Base-by-base conservation (phyloP, 306 rosid species). In the Inga leiocalycina region DNA sequence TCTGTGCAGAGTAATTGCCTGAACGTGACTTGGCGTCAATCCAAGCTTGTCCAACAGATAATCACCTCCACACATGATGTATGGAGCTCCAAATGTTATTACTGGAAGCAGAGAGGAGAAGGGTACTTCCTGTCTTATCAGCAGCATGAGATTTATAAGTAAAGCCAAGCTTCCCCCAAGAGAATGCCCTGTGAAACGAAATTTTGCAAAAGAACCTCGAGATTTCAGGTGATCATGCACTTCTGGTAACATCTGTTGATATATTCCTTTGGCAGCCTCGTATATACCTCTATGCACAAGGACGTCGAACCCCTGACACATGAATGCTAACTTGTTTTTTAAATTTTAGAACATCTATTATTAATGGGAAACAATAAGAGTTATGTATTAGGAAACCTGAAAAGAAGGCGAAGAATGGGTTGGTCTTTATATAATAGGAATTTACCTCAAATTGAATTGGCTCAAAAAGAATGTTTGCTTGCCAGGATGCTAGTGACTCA, bases 91-190 rank as follows among this genome's bases (percentile, higher is more conserved):
- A 71, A 92, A 96, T 51, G 99, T 92, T 87, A 94, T 87, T 61
- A 96, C 95, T 54, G 99, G 98, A 83, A 94, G 99, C 77, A 96
- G 86, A 70, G 97, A 89, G 64, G 99, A 87, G 32, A 82, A 44
- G 3, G 97, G 97, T 59, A 87, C 98, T 81, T 90, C 92, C 27
- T 84, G 34, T 81, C 98, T 89, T 83, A 92, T 89, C 78, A 96
- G 80, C 59, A 96, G 89, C 99, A 94, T 96, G 65, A 96, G 97
- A 79, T 92, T 96, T 84, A 94, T 88, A 4, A 96, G 88, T 15
- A 92, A 80, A 14, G 99, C 93, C 89, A 96, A 88, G 89, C 99
- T 92, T 88, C 99, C 99, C 62, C 99, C 99, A 22, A 96, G 96
- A 62, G 98, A 96, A 86, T 96, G 99, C 14, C 99, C 98, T 0